Evolutionary conservation across 2,329 filamentous ascomycete genomes (phyloP), one percentile per base, ranked within the genome.

Genomic region (Triangularia verruculosa): DNA sequence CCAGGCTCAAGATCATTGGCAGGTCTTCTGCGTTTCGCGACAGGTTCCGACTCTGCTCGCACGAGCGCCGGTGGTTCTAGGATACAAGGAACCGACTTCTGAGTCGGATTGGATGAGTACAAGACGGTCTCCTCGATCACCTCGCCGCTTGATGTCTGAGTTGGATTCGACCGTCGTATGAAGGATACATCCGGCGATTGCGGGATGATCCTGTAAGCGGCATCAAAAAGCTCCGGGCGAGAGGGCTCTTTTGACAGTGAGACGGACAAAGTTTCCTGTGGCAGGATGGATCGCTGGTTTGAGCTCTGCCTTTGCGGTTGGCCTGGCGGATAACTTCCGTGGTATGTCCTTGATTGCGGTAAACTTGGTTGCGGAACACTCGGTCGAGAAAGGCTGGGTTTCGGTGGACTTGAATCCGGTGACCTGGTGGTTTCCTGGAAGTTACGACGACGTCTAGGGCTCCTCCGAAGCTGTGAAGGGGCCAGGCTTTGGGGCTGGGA

Each of bases 31-130:
- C 71, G 70, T 57, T 75, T 77, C 22, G 62, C 60, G 0, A 70
- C 68, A 0, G 72, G 75, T 61, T 77, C 76, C 0, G 75, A 78
- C 34, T 75, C 75, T 4, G 70, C 68, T 25, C 72, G 64, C 7
- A 60, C 57, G 27, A 68, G 69, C 1, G 61, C 39, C 7, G 39
- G 15, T n/a, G 56, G 39, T 25, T 32, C 51, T 7, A n/a, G 11
- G 4, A 20, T 39, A 15, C 12, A 15, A 15, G 51, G 25, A 6
- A 54, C 22, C 9, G 22, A 54, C 3, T 2, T 27, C n/a, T 61
- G 61, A 25, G 47, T 59, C 1, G 61, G 64, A 25, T 61, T 61
- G 8, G 63, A 64, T 5, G 67, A 67, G 20, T 39, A 24, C 12
- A 65, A 61, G 3, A 47, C 28, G 0, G 64, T 59, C 32, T 62